These are phyloP conservation scores for Eucalyptus polyanthemos DNA, from an alignment of 345 rosid species.

Conservation along the genomic window DNA sequence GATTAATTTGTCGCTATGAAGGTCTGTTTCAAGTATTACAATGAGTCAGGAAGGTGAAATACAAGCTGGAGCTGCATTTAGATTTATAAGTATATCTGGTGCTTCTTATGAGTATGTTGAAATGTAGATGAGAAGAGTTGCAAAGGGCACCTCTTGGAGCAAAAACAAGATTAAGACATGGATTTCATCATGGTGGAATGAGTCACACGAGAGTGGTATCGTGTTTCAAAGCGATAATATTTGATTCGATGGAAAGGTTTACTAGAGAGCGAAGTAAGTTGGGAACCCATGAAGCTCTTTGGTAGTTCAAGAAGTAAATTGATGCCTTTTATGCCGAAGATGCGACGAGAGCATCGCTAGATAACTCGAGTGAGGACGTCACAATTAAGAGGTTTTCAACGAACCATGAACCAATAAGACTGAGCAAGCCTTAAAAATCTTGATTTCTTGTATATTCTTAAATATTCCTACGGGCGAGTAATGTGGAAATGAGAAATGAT, in stretches of 20 bases:
- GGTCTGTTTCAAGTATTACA: not conserved
- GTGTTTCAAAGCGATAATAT: not conserved
- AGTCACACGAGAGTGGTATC: not conserved
- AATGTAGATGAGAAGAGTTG: not conserved
- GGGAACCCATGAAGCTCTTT: too few species aligned
- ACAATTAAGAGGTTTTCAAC: too few species aligned
- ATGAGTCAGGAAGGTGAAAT: not conserved
- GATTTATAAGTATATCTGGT: not conserved
- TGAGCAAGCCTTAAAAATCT: not conserved
- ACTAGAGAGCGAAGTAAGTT: not conserved
- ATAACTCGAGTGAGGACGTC: accelerated
- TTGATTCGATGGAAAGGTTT: not conserved
- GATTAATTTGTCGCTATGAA: not conserved
- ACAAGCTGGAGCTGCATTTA: not conserved
- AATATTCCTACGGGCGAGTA: too few species aligned
- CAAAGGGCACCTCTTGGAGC: not conserved
- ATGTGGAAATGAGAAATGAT: too few species aligned
- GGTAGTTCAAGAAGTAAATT: not conserved
- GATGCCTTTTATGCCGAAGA: not conserved
- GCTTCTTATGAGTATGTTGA: not conserved
- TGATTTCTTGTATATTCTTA: too few species aligned
- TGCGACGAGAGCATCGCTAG: accelerated
- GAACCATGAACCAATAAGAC: not conserved
- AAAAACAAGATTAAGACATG: not conserved
- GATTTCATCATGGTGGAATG: not conserved